phyloP scores from a whole-genome alignment of 768 basidiomycete genomes.

The Tremella mesenterica region DNA sequence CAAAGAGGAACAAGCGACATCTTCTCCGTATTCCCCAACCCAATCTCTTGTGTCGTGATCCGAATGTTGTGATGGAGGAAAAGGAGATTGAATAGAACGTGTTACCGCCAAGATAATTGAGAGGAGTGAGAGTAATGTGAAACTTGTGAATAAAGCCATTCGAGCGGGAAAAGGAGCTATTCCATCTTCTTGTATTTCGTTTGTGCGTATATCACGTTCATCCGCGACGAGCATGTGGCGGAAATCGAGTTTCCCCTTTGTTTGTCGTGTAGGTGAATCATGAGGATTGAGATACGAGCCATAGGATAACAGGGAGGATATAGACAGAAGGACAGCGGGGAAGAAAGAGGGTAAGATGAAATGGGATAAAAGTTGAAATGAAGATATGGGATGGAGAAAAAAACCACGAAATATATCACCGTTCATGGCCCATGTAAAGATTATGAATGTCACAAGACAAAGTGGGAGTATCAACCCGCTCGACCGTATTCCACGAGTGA shows the following conservation, averaged over 20 bases:
- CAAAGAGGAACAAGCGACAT: conserved; percentile 10
- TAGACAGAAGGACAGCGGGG: background rate
- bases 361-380: background rate
- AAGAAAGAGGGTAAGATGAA: background rate
- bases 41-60: conserved; percentile 15
- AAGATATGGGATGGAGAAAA: background rate
- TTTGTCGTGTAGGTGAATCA: background rate
- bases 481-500: conserved; percentile 5
- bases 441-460: conserved; percentile 11
- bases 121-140: conserved; percentile 12
- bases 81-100: conserved; percentile 1
- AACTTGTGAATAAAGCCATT: conserved; percentile 17
- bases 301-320: background rate
- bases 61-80: background rate
- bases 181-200: conserved; percentile 11
- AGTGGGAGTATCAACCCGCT: conserved; percentile 19
- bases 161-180: conserved; percentile 27
- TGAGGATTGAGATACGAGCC: background rate
- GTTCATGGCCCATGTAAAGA: conserved; percentile 26
- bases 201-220: background rate
- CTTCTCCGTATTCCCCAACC: conserved; percentile 19
- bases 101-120: conserved; percentile 13
- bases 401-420: conserved; percentile 31
- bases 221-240: background rate
- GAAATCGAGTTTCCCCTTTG: background rate